phyloP scores from a whole-genome alignment of 2,329 filamentous ascomycete species.

The Drechslerella stenobrocha region DNA sequence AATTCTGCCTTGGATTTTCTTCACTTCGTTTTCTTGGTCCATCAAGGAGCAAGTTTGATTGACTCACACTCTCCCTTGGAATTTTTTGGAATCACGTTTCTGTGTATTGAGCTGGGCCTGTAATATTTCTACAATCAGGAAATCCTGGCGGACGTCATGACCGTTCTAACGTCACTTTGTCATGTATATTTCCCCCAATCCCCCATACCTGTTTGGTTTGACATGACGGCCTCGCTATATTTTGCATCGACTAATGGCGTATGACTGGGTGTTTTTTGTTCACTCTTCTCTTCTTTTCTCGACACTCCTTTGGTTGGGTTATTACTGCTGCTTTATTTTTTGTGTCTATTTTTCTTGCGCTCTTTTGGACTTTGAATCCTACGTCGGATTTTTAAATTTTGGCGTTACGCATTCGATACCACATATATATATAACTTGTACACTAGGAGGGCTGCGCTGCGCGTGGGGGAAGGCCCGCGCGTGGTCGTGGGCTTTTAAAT shows the following conservation, averaged over 20 bases:
- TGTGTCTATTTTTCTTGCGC: background rate
- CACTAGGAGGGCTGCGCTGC: too few relatives aligned
- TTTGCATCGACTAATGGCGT: too few relatives aligned
- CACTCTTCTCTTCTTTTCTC: conserved; percentile 19
- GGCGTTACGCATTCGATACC: background rate
- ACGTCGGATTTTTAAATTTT: background rate
- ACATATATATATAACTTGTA: background rate
- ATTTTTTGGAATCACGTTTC: conserved; percentile 20
- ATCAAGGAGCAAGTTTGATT: conserved; percentile 11
- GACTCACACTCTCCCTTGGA: conserved; percentile 38
- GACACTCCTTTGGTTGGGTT: conserved; percentile 27
- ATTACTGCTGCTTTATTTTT: conserved; percentile 4
- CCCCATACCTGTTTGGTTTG: conserved; percentile 4
- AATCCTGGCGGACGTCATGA: conserved; percentile 36
- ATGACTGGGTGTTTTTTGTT: conserved; percentile 8
- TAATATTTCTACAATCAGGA: conserved; percentile 49
- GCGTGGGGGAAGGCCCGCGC: too few relatives aligned
- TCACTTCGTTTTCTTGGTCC: conserved; percentile 32
- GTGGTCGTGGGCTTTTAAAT: background rate
- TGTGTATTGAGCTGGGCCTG: conserved; percentile 41
- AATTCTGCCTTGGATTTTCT: conserved; percentile 54
- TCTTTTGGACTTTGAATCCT: background rate
- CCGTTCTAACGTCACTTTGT: conserved; percentile 8
- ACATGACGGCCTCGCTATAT: too few relatives aligned
- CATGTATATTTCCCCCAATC: conserved; percentile 15